Base-by-base conservation (phyloP, 2,329 filamentous ascomycete species). In the Dothiorella sarmentorum region DNA sequence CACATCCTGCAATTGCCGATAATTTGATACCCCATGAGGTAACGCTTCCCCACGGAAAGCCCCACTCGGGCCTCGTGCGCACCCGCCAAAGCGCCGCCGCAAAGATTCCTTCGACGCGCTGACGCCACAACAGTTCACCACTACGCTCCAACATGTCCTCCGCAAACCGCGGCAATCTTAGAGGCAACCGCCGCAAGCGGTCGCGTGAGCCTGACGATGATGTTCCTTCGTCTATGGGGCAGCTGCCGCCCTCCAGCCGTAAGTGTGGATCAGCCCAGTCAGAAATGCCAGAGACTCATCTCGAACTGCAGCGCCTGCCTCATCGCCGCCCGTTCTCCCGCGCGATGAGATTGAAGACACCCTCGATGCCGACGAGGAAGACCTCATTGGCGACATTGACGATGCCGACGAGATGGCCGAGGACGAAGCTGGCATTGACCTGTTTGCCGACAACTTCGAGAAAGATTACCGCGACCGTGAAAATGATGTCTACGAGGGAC, bases 71-170 rank as follows among this genome's bases (percentile, higher is more conserved):
- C 52, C 52, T 20, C 37, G 20, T 24, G 33, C 27, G 35, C 56
- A n/a, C 24, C 44, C 13, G 45, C 44, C 24, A 18, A 52, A 51
- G 37, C 44, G 17, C 35, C 44, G 40, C 24, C 27, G 29, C 52
- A 56, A 56, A 56, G 37, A 56, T 56, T 56, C 52, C 52, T 56
- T 17, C 22, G 24, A 27, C 29, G 37, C 33, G 69, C 65, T 63
- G 33, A 49, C 45, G 17, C 27, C 40, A 20, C 5, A 20, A 37
- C 70, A 95, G 90, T 80, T 95, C 91, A 73, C 91, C 92, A 71
- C 82, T 95, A 61, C 86, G 88, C 74, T 82, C 86, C 66, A 91
- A 86, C 76, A 88, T 89, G 80, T 85, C 87, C 61, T 92, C 91
- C 64, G 91, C 87, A 67, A 96, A 96, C 75, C 85, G 90, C 65